A percentile compares a stretch with the other conserved stretches of the same genome.
phyloP scores from a whole-genome alignment of 2,329 filamentous ascomycete genomes.

The Colletotrichum orchidophilum region DNA sequence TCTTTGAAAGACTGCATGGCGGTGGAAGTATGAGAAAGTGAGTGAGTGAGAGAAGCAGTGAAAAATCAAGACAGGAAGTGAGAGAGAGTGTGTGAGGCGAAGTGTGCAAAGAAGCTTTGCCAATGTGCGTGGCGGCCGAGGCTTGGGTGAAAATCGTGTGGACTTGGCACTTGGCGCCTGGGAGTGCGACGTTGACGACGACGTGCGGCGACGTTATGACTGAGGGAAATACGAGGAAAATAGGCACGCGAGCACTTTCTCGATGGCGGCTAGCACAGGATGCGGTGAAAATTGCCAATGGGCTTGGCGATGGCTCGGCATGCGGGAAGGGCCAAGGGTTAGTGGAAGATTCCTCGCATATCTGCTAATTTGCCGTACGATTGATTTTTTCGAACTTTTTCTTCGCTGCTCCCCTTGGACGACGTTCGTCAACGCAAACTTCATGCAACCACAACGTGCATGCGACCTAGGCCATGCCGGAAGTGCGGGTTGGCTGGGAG shows the following conservation, averaged over 20 bases:
- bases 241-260: constrained; percentile 32
- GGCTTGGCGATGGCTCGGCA: constrained; percentile 31
- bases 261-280: constrained; percentile 18
- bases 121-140: constrained; percentile 30
- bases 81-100: not conserved
- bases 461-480: constrained; percentile 18
- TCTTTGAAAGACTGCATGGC: not conserved
- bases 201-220: not conserved
- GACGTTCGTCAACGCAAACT: not conserved
- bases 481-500: constrained; percentile 33
- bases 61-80: not conserved
- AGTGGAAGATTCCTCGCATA: not conserved
- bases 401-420: not conserved
- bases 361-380: constrained; percentile 21
- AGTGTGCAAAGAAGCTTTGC: constrained; percentile 34
- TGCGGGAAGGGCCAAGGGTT: constrained; percentile 12
- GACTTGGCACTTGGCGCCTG: constrained; percentile 27
- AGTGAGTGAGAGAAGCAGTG: not conserved
- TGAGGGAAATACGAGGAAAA: constrained; percentile 18
- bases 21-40: not conserved
- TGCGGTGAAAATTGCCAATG: not conserved
- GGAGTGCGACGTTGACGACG: not conserved
- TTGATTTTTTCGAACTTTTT: not conserved
- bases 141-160: constrained; percentile 8
- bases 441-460: not conserved